Conservation (phyloP, 202 grass and related monocot genomes). For the Schoenoplectus tabernaemontani region DNA sequence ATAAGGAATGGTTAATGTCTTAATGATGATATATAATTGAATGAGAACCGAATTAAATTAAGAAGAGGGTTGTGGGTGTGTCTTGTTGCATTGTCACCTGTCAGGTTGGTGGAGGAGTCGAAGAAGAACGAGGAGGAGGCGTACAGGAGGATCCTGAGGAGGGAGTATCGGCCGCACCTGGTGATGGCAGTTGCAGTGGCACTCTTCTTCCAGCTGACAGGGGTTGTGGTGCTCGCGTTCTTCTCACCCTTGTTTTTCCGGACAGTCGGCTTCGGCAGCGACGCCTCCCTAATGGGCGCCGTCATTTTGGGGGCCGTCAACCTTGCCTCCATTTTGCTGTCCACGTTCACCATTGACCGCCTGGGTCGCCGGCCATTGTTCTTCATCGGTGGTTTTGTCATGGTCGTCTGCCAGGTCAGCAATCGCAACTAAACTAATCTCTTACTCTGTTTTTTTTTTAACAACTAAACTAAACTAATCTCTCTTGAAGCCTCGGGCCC, state of each 20-base stretch:
- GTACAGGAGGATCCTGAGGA: constrained; percentile 38
- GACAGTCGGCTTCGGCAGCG: constrained; percentile 64
- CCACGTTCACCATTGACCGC: constrained; percentile 52
- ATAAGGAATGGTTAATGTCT: too few relatives aligned
- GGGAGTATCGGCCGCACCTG: constrained; percentile 67
- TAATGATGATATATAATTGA: too few relatives aligned
- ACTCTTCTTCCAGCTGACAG: constrained; percentile 70
- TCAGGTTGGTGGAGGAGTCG: constrained; percentile 27
- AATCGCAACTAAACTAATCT: too few relatives aligned
- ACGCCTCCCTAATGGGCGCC: constrained; percentile 49
- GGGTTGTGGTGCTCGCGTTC: constrained; percentile 69
- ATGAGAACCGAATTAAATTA: too few relatives aligned
- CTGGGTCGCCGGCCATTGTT: constrained; percentile 62
- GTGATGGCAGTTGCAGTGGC: constrained; percentile 65
- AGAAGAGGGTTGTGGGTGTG: too few relatives aligned
- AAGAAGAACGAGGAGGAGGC: constrained; percentile 43
- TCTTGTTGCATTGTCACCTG: too few relatives aligned
- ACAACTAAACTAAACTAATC: too few relatives aligned
- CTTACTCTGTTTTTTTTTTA: too few relatives aligned
- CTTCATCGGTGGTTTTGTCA: constrained; percentile 47
- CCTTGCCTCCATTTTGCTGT: constrained; percentile 38
- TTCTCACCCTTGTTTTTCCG: constrained; percentile 74
- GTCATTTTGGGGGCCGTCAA: constrained; percentile 60
- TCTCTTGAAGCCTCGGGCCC: too few relatives aligned
- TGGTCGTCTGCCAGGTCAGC: constrained; percentile 50